Evolutionary conservation across 164 flowering plant genomes (phyloP).

Genomic region (grape (Vitis vinifera)): ASM3070453v1 NC_081811.1:2826001-2826500

Average conservation of each 20-base stretch:
- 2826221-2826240: constrained; percentile 10
- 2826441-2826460: not conserved
- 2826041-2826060: constrained; percentile 7
- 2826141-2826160: constrained; percentile 13
- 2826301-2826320: constrained; percentile 6
- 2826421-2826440: constrained; percentile 16
- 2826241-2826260: constrained; percentile 14
- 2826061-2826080: not conserved
- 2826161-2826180: not conserved
- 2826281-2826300: constrained; percentile 13
- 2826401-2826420: constrained; percentile 12
- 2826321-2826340: constrained; percentile 8
- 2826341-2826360: constrained; percentile 6
- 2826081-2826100: constrained; percentile 24
- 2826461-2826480: constrained; percentile 9
- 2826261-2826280: constrained; percentile 18
- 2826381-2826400: constrained; percentile 2
- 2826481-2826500: constrained; percentile 1
- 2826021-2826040: not conserved
- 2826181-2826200: not conserved
- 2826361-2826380: not conserved
- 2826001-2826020: constrained; percentile 98
- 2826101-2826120: constrained; percentile 10
- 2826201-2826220: not conserved
- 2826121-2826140: constrained; percentile 14